phyloP scores from a whole-genome alignment of 179 eudicot genomes.

The Corrigiola litoralis region DNA sequence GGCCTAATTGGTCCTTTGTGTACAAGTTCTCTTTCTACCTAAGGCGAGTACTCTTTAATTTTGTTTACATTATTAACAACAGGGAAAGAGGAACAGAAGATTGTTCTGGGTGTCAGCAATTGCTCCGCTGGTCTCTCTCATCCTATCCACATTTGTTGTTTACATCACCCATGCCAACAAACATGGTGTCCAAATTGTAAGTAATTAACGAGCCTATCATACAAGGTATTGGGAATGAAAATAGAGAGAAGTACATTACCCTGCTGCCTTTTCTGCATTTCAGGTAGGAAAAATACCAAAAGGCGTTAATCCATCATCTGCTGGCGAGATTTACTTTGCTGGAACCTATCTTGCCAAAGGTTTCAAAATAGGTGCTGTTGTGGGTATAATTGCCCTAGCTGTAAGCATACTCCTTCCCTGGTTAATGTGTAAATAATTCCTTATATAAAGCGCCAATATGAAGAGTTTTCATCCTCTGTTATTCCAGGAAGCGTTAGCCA shows the following conservation, averaged over 20 bases:
- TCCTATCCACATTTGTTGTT: slow-evolving; percentile 53
- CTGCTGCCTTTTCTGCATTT: not conserved
- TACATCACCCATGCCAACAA: slow-evolving; percentile 49
- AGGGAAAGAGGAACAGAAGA: slow-evolving; percentile 56
- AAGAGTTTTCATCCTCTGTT: not conserved
- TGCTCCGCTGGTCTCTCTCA: slow-evolving; percentile 56
- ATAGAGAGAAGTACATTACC: not conserved
- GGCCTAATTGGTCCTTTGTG: not conserved
- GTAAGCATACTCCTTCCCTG: slow-evolving; percentile 23
- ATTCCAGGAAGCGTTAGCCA: slow-evolving; percentile 64
- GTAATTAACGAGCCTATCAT: not conserved
- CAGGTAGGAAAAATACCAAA: slow-evolving; percentile 43
- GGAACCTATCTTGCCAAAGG: slow-evolving; percentile 46
- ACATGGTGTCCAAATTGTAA: slow-evolving; percentile 53
- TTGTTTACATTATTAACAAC: not conserved
- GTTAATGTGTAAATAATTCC: not conserved
- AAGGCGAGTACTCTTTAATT: not conserved
- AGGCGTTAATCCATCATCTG: slow-evolving; percentile 53
- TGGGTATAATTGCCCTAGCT: slow-evolving; percentile 48
- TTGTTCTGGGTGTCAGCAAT: slow-evolving; percentile 67
- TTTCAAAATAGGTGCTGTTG: slow-evolving; percentile 50
- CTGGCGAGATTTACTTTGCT: slow-evolving; percentile 30
- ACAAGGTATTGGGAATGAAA: not conserved
- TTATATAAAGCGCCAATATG: not conserved
- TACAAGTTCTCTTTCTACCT: not conserved